These are phyloP conservation scores for Fusarium anthophilum DNA, from an alignment of 2,329 filamentous ascomycete genomes.

Conservation along the genomic window DNA sequence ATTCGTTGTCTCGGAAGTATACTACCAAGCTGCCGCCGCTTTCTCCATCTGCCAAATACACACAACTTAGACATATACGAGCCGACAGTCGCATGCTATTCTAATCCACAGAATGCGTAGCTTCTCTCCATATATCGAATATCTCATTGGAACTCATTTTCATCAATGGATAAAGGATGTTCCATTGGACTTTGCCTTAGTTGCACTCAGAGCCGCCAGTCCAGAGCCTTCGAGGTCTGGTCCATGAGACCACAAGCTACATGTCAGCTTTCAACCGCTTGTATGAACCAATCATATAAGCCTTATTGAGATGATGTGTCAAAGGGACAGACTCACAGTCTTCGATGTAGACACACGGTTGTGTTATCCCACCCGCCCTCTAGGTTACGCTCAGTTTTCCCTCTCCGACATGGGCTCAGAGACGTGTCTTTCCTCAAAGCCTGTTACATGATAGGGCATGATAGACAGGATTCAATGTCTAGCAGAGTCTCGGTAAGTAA, in stretches of 20 bases:
- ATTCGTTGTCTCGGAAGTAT: not conserved
- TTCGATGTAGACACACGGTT: not conserved
- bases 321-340: not conserved
- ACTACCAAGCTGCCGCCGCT: not conserved
- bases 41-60: not conserved
- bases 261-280: not conserved
- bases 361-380: not conserved
- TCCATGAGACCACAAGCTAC: not conserved
- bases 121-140: not conserved
- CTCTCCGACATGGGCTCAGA: no score
- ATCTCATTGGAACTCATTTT: not conserved
- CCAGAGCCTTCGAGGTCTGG: not conserved
- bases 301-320: not conserved
- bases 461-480: not conserved
- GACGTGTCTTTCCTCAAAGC: not conserved
- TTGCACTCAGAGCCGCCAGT: not conserved
- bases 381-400: not conserved
- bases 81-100: not conserved
- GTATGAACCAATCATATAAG: not conserved
- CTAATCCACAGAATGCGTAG: not conserved
- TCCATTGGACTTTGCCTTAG: not conserved
- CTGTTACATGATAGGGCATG: not conserved
- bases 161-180: no score
- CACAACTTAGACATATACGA: not conserved
- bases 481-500: no score